Percentiles rank a stretch among this genome's conserved stretches.
Conservation (phyloP, 2,329 filamentous ascomycete genomes). For the Colletotrichum sp. region DNA sequence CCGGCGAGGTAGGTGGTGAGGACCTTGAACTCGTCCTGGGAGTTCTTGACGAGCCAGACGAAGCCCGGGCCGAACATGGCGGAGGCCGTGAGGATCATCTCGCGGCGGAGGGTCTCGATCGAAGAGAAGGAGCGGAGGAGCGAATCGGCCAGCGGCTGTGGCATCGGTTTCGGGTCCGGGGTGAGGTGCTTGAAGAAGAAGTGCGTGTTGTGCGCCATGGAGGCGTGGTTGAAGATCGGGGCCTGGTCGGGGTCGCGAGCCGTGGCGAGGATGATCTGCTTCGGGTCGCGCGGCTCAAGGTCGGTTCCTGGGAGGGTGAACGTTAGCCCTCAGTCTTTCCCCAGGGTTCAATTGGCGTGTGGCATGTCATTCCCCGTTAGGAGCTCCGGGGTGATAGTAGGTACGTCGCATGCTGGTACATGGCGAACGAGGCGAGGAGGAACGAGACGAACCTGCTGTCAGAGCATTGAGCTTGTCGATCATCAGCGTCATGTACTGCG, state of each 20-base stretch:
- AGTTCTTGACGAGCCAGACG: slow-evolving; percentile 83
- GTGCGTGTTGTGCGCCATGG: slow-evolving; percentile 91
- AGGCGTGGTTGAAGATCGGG: slow-evolving; percentile 91
- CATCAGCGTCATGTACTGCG: slow-evolving; percentile 77
- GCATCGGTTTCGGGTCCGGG: slow-evolving; percentile 55
- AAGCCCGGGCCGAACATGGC: slow-evolving; percentile 98
- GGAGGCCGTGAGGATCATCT: slow-evolving; percentile 80
- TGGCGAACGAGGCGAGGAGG: not conserved
- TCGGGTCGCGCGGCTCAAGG: slow-evolving; percentile 64
- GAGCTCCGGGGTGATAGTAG: not conserved
- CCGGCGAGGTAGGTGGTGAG: slow-evolving; percentile 92
- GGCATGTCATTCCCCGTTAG: not conserved
- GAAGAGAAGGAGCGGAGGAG: slow-evolving; percentile 80
- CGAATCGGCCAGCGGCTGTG: slow-evolving; percentile 56
- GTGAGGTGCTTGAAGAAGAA: slow-evolving; percentile 74
- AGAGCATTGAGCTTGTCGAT: slow-evolving; percentile 77
- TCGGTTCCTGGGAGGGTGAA: slow-evolving; percentile 58
- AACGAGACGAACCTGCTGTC: slow-evolving; percentile 66
- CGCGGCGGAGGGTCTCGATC: slow-evolving; percentile 79
- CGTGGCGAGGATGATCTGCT: slow-evolving; percentile 74
- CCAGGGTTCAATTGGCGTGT: not conserved
- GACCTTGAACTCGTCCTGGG: slow-evolving; percentile 63
- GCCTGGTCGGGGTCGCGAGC: slow-evolving; percentile 82
- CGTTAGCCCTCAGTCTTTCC: not conserved
- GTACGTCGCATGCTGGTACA: not conserved